Evolutionary conservation across 75 land plant species (phyloP), one percentile per base, ranked within the genome.

Genomic region (Cupressus sempervirens): DNA sequence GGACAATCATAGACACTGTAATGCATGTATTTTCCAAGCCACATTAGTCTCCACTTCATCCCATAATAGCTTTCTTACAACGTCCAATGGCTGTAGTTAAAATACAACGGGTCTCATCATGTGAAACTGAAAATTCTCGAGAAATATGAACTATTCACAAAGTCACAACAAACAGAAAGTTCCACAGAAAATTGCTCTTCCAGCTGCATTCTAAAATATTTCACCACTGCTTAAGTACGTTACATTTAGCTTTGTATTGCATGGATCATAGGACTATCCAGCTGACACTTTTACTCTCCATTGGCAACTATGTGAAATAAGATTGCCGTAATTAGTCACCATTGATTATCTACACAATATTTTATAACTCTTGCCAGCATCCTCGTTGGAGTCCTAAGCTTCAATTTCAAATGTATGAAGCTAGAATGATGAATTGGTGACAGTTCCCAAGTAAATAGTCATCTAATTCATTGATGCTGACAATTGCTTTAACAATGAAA

Each of bases 341-440:
- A n/a, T 40, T 79, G 5, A 45, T 79, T 30, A 79, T 20, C 30
- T n/a, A 43, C 4, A 45, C 52, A 41, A 43, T 12, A 41, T 45
- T 4, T 3, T 32, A 26, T 43, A 79, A 79, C 43, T 26, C 9
- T 26, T 79, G 48, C 30, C n/a, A 72, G 48, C 81, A 43, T 79
- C 48, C 80, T 40, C 40, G 46, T 8, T 41, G 46, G 80, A 76
- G 80, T 76, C 46, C 80, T 76, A 77, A n/a, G 48, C 80, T 41
- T 41, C 46, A 77, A 43, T 77, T 77, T 77, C 40, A 77, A 77
- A 77, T 40, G 29, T 43, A 41, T 26, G 50, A 45, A n/a, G 81
- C 46, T 79, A n/a, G 52, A 79, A 45, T 45, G 15, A 48, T 79
- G 46, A 43, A 45, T 43, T 45, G 3, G 41, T 79, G 50, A 41